Conservation (phyloP, 208 protist species). For the Trypanosoma rangeli region DNA sequence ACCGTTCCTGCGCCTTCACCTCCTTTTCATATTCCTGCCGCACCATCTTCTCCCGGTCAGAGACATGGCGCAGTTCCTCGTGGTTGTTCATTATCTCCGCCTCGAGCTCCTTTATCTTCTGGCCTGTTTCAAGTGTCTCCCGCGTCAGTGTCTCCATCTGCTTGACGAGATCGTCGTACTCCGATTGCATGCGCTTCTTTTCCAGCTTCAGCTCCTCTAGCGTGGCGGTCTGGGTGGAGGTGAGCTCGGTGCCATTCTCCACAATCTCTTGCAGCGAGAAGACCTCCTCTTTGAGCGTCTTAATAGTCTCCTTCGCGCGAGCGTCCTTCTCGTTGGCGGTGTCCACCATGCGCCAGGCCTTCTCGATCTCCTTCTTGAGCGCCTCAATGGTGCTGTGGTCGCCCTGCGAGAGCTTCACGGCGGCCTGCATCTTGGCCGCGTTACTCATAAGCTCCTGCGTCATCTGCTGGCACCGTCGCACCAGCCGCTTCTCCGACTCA, state of each 20-base stretch:
- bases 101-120: conserved; percentile 41
- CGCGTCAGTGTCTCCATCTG: conserved; percentile 82
- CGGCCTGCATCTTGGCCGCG: conserved; percentile 97
- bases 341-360: conserved; percentile 98
- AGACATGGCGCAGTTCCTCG: conserved; percentile 57
- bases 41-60: conserved; percentile 55
- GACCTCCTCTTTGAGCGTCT: conserved; percentile 95
- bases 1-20: conserved; percentile 81
- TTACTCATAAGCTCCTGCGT: conserved; percentile 97
- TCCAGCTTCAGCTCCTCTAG: conserved; percentile 94
- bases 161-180: conserved; percentile 91
- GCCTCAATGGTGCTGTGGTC: conserved; percentile 97
- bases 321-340: conserved; percentile 97
- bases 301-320: conserved; percentile 95
- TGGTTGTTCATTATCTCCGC: conserved; percentile 50
- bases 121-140: conserved; percentile 62
- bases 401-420: conserved; percentile 95
- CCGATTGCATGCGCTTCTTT: conserved; percentile 93
- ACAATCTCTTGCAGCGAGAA: conserved; percentile 91
- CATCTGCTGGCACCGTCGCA: conserved; percentile 95
- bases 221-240: conserved; percentile 91
- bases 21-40: conserved; percentile 87
- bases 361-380: conserved; percentile 97
- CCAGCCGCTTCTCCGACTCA: conserved; percentile 96
- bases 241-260: conserved; percentile 91